phyloP scores from a whole-genome alignment of 2,329 filamentous ascomycete genomes.

The Blastomyces silverae region DNA sequence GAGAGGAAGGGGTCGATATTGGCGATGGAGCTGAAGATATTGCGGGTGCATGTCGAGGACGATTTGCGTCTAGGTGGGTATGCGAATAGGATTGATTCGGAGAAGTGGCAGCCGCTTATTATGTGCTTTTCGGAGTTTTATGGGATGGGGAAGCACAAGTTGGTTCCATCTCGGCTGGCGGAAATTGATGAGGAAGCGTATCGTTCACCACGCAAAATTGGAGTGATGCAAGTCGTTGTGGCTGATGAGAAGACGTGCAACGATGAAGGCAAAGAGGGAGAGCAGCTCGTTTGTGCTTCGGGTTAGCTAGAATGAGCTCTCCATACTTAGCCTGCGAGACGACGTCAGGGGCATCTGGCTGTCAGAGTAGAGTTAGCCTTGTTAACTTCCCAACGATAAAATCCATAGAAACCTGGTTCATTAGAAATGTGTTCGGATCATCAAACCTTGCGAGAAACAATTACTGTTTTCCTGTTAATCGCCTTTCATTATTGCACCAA shows the following conservation, averaged over 20 bases:
- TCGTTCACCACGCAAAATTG: neutral
- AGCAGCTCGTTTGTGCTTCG: neutral
- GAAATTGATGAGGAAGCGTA: slow-evolving; percentile 9
- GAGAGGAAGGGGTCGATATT: slow-evolving; percentile 29
- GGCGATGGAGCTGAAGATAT: slow-evolving; percentile 35
- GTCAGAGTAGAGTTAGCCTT: neutral
- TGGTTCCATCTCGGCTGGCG: slow-evolving; percentile 1
- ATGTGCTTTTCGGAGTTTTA: slow-evolving; percentile 44
- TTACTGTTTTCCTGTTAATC: too few relatives aligned
- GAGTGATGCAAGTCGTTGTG: too few relatives aligned
- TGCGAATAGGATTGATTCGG: slow-evolving; percentile 39
- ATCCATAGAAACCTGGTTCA: neutral
- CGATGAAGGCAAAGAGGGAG: neutral
- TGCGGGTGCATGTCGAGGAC: slow-evolving; percentile 33
- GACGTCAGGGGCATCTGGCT: neutral
- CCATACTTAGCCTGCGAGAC: neutral
- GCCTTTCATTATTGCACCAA: too few relatives aligned
- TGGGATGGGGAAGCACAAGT: slow-evolving; percentile 26
- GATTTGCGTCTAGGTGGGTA: slow-evolving; percentile 34
- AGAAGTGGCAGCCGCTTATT: slow-evolving; percentile 42
- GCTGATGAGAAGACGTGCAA: neutral
- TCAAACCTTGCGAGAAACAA: too few relatives aligned
- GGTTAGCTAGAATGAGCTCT: neutral
- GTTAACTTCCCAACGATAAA: neutral
- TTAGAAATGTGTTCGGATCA: too few relatives aligned